A percentile compares a stretch with the other conserved stretches of the same genome.
phyloP scores from a whole-genome alignment of 2,329 filamentous ascomycete species.

The Colletotrichum shisoi region DNA sequence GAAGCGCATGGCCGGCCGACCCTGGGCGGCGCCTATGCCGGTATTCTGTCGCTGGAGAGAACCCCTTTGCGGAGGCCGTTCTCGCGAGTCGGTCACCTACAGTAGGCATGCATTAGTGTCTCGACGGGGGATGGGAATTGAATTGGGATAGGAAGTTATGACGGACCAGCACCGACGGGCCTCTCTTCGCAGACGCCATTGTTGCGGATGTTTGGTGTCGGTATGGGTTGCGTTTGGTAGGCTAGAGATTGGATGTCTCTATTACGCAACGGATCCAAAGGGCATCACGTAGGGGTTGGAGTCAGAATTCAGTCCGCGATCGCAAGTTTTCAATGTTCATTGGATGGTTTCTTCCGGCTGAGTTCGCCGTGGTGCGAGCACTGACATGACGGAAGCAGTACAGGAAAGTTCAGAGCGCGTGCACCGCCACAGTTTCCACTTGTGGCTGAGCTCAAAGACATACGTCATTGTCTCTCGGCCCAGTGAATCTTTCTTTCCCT shows the following conservation, averaged over 20 bases:
- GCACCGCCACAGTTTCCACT: constrained; percentile 30
- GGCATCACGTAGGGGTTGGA: constrained; percentile 12
- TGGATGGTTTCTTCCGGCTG: constrained; percentile 21
- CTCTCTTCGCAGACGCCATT: constrained; percentile 61
- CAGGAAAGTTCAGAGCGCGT: constrained; percentile 28
- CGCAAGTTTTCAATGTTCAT: constrained; percentile 11
- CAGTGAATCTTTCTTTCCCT: not conserved
- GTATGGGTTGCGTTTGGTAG: not conserved
- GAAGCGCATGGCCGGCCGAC: constrained; percentile 68
- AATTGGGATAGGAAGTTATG: constrained; percentile 28
- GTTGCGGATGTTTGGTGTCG: constrained; percentile 7
- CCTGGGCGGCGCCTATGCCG: constrained; percentile 43
- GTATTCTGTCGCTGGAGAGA: constrained; percentile 49
- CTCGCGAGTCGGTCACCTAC: constrained; percentile 52
- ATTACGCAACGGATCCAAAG: constrained; percentile 9
- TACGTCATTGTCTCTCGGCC: constrained; percentile 5
- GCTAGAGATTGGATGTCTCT: not conserved
- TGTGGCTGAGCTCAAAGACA: constrained; percentile 19
- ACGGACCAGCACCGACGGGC: constrained; percentile 68
- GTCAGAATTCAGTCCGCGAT: not conserved
- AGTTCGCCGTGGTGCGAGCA: constrained; percentile 1
- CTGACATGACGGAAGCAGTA: constrained; percentile 32
- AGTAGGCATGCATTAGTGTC: constrained; percentile 39
- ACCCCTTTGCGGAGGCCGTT: constrained; percentile 48
- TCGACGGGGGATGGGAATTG: not conserved